Base-by-base conservation (phyloP, 345 rosid genomes). In the Gossypium australe region DNA sequence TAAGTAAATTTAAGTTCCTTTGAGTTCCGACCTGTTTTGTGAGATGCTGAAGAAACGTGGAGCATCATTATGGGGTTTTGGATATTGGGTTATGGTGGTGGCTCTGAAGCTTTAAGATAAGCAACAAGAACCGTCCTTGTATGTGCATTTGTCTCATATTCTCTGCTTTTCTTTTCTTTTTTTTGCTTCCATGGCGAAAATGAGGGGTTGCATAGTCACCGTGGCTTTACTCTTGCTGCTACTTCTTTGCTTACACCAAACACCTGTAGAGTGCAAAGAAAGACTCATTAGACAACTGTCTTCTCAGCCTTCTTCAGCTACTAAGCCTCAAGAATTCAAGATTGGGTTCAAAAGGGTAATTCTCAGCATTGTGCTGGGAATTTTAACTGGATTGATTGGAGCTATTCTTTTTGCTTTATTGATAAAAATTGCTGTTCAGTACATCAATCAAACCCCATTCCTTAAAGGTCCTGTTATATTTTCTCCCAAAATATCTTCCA, bases 401-500 rank as follows among this genome's bases (percentile, higher is more conserved):
- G 89, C 95, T 52, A 2, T 87, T 72, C 76, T 85, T 47, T 77
- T 87, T 72, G 98, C 94, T 58, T 87, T 83, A 67, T 66, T 87
- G 7, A 81, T 92, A 57, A 85, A 88, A 57, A 75, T 75, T 83
- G 67, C 87, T 10, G 83, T 89, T 69, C 81, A 80, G 16, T 94
- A 83, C 90, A 85, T 94, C 79, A 89, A 78, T 83, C 80, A 82
- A 75, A 89, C 98, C 2, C 98, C 98, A 68, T 86, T 92, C 57
- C 92, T 94, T 80, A 92, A 88, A 82, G 98, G 98, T 10, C 98
- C 98, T 7, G 98, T 94, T 3, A 84, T 91, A 45, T 91, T 94
- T 78, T 90, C 98, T 9, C 98, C 97, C 0, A 89, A 84, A 82
- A 90, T 94, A 44, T 75, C 87, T 18, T 86, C 94, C 25, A 86